Percentiles rank a stretch among this genome's conserved stretches.
Conservation (phyloP, 2,329 filamentous ascomycete genomes). For the Colletotrichum spaethianum region DNA sequence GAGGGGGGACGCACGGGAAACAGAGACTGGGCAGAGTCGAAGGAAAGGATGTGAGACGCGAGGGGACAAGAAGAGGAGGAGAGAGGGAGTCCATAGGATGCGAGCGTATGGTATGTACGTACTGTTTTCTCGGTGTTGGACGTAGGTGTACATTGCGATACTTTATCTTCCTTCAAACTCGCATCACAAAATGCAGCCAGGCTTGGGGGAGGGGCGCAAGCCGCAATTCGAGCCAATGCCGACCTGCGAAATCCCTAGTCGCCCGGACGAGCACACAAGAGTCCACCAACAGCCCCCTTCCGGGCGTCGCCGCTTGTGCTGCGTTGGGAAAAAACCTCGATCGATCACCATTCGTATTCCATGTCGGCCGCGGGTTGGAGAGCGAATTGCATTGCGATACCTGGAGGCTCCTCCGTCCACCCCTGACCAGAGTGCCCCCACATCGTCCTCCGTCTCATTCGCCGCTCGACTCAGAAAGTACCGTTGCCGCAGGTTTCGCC, state of each 20-base stretch:
- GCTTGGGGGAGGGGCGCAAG: constrained; percentile 30
- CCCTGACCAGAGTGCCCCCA: background rate
- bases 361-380: constrained; percentile 14
- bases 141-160: constrained; percentile 3
- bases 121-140: background rate
- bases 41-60: background rate
- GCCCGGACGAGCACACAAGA: constrained; percentile 20
- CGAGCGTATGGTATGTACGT: background rate
- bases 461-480: constrained; percentile 19
- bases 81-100: background rate
- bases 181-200: constrained; percentile 6
- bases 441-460: constrained; percentile 15
- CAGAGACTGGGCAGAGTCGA: background rate
- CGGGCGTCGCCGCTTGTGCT: constrained; percentile 38
- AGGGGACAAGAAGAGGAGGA: background rate
- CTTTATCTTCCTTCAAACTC: constrained; percentile 1
- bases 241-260: background rate
- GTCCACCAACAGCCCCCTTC: constrained; percentile 26
- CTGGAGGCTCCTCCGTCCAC: constrained; percentile 17
- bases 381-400: constrained; percentile 32
- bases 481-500: constrained; percentile 4
- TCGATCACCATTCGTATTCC: constrained; percentile 41
- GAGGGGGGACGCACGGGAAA: background rate
- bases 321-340: constrained; percentile 36
- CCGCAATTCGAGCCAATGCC: constrained; percentile 19